Conservation (phyloP, 2,329 filamentous ascomycete genomes). For the Botrytis fragariae region DNA sequence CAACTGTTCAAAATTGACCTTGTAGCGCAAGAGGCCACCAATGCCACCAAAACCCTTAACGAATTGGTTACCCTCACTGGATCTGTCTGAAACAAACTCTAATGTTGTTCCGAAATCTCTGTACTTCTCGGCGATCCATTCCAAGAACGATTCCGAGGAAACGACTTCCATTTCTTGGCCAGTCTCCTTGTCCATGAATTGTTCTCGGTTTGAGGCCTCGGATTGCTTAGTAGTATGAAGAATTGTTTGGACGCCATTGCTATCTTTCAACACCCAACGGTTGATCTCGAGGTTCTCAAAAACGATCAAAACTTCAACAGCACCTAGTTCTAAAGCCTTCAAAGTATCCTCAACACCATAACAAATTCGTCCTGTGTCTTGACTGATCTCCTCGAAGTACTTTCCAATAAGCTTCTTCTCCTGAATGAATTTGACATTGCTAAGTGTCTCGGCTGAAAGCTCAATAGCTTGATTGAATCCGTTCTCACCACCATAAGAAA, state of each 20-base stretch:
- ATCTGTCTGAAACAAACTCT: constrained; percentile 96
- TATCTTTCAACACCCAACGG: constrained; percentile 84
- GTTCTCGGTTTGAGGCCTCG: constrained; percentile 69
- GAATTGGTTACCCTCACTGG: constrained; percentile 98
- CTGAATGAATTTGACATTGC: constrained; percentile 99
- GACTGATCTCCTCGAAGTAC: constrained; percentile 98
- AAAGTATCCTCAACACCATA: constrained; percentile 98
- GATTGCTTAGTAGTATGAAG: constrained; percentile 87
- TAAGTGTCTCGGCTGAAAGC: constrained; percentile 87
- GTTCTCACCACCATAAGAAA: constrained; percentile 98
- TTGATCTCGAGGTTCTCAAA: constrained; percentile 97
- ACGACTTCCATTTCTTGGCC: constrained; percentile 96
- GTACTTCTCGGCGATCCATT: constrained; percentile 98
- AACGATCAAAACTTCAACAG: constrained; percentile 90
- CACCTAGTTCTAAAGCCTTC: constrained; percentile 93
- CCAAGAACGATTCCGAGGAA: constrained; percentile 88
- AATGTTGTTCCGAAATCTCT: constrained; percentile 94
- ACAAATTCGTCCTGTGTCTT: constrained; percentile 94
- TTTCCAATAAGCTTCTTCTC: constrained; percentile 99
- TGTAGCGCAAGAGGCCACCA: constrained; percentile 95
- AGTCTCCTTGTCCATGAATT: constrained; percentile 94
- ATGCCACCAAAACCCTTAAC: constrained; percentile 99
- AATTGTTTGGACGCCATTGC: constrained; percentile 67
- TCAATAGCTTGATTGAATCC: constrained; percentile 99
- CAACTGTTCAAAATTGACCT: constrained; percentile 99